Evolutionary conservation across 2,329 filamentous ascomycete genomes (phyloP).

Genomic region (Fusarium verticillioides): DNA sequence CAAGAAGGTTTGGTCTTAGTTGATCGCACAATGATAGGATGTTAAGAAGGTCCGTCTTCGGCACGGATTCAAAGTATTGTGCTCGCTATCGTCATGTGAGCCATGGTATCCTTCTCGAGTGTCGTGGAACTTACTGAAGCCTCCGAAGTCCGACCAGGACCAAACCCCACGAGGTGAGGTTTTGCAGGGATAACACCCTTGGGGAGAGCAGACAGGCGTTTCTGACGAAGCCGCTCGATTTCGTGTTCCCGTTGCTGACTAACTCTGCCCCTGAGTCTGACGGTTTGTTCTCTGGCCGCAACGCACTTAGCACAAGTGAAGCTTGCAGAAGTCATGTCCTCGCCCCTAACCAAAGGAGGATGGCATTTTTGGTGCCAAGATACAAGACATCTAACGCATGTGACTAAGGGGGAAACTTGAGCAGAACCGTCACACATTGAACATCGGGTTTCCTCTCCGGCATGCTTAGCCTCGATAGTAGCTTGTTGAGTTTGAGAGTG

Average conservation of each 20-base stretch:
- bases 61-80: slow-evolving; percentile 53
- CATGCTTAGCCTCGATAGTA: not conserved
- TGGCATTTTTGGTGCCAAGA: slow-evolving; percentile 44
- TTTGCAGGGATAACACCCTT: slow-evolving; percentile 49
- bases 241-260: slow-evolving; percentile 39
- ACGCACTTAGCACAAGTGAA: slow-evolving; percentile 39
- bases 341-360: slow-evolving; percentile 14
- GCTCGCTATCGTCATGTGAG: slow-evolving; percentile 45
- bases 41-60: slow-evolving; percentile 53
- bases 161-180: slow-evolving; percentile 53
- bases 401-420: slow-evolving; percentile 15
- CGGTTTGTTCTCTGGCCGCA: slow-evolving; percentile 7
- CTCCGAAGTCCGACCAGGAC: slow-evolving; percentile 48
- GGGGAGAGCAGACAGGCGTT: slow-evolving; percentile 49
- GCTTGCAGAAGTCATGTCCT: not conserved
- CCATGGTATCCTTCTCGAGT: not conserved
- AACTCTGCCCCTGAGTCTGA: slow-evolving; percentile 21
- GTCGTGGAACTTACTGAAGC: slow-evolving; percentile 47
- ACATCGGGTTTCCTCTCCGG: slow-evolving; percentile 11
- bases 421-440: slow-evolving; percentile 31
- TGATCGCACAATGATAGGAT: slow-evolving; percentile 56
- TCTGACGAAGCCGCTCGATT: slow-evolving; percentile 48
- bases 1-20: slow-evolving; percentile 54
- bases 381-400: slow-evolving; percentile 38
- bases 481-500: not conserved